Conservation (phyloP, 352 stramenopile species). For the Hyaloperonospora arabidopsidis region DNA sequence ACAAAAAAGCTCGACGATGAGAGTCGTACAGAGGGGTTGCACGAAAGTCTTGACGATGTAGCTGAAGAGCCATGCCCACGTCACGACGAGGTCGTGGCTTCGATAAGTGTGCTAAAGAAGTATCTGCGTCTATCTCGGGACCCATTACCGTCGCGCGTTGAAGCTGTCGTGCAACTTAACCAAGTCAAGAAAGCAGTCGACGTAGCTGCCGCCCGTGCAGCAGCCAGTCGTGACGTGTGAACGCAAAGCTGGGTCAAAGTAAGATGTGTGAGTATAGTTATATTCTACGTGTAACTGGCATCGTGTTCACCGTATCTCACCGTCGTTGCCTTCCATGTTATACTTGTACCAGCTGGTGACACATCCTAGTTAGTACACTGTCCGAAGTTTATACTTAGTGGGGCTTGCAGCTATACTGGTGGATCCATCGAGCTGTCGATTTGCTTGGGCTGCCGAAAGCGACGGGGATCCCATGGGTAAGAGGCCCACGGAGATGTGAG, state of each 20-base stretch:
- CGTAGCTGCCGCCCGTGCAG: conserved; percentile 22
- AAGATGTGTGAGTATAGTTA: conserved; percentile 2
- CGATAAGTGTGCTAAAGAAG: conserved; percentile 60
- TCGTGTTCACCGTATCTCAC: conserved; percentile 12
- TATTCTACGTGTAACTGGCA: conserved; percentile 13
- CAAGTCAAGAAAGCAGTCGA: conserved; percentile 50
- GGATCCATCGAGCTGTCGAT: conserved; percentile 7
- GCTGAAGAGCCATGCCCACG: conserved; percentile 46
- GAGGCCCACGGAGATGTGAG: neutral
- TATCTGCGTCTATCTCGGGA: conserved; percentile 62
- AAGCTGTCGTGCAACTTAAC: conserved; percentile 68
- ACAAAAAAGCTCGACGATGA: conserved; percentile 59
- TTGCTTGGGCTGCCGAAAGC: conserved; percentile 6
- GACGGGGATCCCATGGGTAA: conserved; percentile 4
- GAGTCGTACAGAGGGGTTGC: conserved; percentile 35
- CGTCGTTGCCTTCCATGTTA: conserved; percentile 16
- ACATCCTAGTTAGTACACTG: conserved; percentile 22
- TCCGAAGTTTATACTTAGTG: conserved; percentile 28
- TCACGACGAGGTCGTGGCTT: conserved; percentile 45
- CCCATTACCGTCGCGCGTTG: conserved; percentile 40
- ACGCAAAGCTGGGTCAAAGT: neutral
- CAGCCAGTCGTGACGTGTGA: conserved; percentile 25
- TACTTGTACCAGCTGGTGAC: conserved; percentile 10
- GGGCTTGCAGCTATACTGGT: conserved; percentile 14
- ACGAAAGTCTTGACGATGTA: conserved; percentile 44